Evolutionary conservation across 768 basidiomycete species (phyloP).

Genomic region (Agrocybe chaxingu): DNA sequence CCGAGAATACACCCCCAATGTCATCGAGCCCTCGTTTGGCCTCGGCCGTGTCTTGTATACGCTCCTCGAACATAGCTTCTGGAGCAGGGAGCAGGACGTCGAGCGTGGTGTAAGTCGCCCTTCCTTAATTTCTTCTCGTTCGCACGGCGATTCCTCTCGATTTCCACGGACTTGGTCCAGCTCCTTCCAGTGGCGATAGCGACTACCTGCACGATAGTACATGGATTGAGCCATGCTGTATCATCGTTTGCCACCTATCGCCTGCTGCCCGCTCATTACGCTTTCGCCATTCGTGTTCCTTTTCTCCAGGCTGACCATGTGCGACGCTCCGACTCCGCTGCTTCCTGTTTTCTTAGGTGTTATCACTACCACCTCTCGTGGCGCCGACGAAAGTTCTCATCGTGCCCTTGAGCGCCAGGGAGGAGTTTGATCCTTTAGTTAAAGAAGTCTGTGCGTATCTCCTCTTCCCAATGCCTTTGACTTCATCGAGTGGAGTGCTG

Average conservation of each 20-base stretch:
- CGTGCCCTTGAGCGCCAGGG: conserved; percentile 85
- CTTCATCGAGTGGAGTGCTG: conserved; percentile 5
- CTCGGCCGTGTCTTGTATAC: conserved; percentile 94
- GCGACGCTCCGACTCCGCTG: background rate
- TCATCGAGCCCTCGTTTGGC: conserved; percentile 98
- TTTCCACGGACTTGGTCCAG: conserved; percentile 6
- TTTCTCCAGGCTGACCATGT: too few species aligned
- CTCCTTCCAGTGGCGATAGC: background rate
- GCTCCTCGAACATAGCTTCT: conserved; percentile 93
- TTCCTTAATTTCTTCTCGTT: background rate
- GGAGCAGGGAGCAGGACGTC: conserved; percentile 89
- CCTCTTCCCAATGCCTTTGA: background rate
- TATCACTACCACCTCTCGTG: conserved; percentile 85
- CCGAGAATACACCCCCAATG: conserved; percentile 94
- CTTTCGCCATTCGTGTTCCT: too few species aligned
- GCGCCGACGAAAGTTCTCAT: conserved; percentile 97
- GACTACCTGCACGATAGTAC: too few species aligned
- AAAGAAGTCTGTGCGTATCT: conserved; percentile 81
- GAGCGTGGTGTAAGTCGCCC: conserved; percentile 71
- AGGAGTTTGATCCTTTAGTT: conserved; percentile 81
- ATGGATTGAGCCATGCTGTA: too few species aligned
- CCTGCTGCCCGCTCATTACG: too few species aligned
- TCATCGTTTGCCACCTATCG: too few species aligned
- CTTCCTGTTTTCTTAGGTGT: conserved; percentile 48
- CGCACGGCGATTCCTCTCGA: conserved; percentile 1